A percentile compares a stretch with the other conserved stretches of the same genome.
These are phyloP conservation scores for Nectriaceae sp. DNA, from an alignment of 2,329 filamentous ascomycete species.

Conservation along the genomic window DNA sequence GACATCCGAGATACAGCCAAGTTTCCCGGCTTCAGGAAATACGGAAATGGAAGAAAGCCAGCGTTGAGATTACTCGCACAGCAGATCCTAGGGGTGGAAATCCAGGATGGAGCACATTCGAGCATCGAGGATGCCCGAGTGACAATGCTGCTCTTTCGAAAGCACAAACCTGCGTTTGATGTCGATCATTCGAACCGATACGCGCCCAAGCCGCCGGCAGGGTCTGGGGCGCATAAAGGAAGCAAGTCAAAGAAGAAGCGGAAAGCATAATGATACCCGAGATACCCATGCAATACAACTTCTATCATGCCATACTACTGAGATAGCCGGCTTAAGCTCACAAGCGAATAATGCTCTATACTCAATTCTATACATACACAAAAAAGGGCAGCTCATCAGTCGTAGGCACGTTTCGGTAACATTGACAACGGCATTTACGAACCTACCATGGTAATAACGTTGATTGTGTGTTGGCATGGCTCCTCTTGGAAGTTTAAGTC, in stretches of 20 bases:
- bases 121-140: constrained; percentile 81
- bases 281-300: not conserved
- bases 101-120: constrained; percentile 65
- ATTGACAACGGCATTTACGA: too few species aligned
- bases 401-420: too few species aligned
- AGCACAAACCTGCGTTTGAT: constrained; percentile 84
- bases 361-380: too few species aligned
- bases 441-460: too few species aligned
- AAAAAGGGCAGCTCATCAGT: too few species aligned
- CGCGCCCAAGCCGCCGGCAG: constrained; percentile 36
- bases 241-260: constrained; percentile 47
- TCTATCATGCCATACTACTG: too few species aligned
- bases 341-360: too few species aligned
- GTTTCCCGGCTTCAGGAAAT: constrained; percentile 72
- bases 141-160: constrained; percentile 85
- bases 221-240: constrained; percentile 34
- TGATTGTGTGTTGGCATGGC: too few species aligned
- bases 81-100: constrained; percentile 60
- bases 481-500: too few species aligned
- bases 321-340: too few species aligned
- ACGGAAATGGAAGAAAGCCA: constrained; percentile 68
- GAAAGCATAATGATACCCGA: constrained; percentile 16
- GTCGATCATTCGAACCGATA: constrained; percentile 73
- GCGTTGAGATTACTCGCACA: constrained; percentile 61
- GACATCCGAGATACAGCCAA: constrained; percentile 86